Evolutionary conservation across 345 rosid species (phyloP), one percentile per base, ranked within the genome.

Genomic region (Garcia nutans): DNA sequence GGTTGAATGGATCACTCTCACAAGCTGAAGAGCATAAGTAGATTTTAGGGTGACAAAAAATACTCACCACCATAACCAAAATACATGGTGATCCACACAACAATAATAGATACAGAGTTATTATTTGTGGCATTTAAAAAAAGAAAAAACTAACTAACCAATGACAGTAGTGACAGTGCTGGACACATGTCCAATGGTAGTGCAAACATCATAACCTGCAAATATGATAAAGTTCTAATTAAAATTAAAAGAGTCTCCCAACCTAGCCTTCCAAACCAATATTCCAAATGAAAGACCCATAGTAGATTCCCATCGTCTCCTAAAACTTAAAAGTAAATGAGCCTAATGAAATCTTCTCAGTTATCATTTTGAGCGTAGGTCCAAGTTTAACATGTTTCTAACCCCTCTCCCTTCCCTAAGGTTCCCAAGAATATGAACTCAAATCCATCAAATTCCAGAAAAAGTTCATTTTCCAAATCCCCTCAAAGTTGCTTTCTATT

Each of bases 201-300:
- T 83, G 86, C 99, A 96, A 20, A 96, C 92, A 77, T 87, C 95
- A 71, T 93, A 96, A 52, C 98, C 98, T 96, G 89, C 84, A 86
- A 23, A 69, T 20, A 64, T 70, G 55, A 83, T 69, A 73, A 42
- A 55, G 64, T 74, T 65, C 55, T 59, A 57, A 71, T 73, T 77
- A 72, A 68, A 75, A 55, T 47, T 17, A 58, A 31, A 55, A 23
- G 9, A 24, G 54, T 10, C 45, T 44, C 49, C 57, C 60, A 41
- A 26, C 50, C 74, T 31, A 68, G 50, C 24, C 65, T 33, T 56
- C 20, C 55, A 20, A 62, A 16, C 54, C n/a, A n/a, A 61, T 55
- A 20, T 55, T 79, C 63, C 61, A 65, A 73, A 61, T 15, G 23
- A 63, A 68, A 42, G 65, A 16, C 23, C 16, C 42, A 52, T 15